Evolutionary conservation across 495 filamentous ascomycete species (phyloP).

Genomic region (Zalerion maritima): DNA sequence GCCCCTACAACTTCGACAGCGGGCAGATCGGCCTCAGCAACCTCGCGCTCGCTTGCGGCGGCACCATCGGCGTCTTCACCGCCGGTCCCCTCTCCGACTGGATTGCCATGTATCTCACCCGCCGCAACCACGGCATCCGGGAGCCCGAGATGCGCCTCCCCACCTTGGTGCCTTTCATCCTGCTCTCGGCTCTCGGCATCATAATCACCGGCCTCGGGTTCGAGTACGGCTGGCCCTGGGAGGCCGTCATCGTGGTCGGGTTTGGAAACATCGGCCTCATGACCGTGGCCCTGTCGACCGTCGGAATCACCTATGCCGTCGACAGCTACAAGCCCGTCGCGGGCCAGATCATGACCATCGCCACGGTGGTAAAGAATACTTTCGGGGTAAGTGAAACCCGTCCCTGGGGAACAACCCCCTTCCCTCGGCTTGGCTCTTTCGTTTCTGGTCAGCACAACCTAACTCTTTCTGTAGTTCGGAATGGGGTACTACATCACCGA

Average conservation of each 20-base stretch:
- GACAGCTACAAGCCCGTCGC: constrained; percentile 50
- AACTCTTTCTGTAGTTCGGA: constrained; percentile 13
- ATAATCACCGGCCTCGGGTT: constrained; percentile 49
- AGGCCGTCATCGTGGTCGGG: constrained; percentile 37
- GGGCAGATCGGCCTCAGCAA: constrained; percentile 39
- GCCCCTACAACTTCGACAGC: constrained; percentile 41
- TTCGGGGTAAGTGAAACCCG: constrained; percentile 21
- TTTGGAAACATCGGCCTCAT: constrained; percentile 41
- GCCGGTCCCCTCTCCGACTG: constrained; percentile 46
- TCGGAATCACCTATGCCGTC: constrained; percentile 30
- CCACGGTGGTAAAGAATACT: constrained; percentile 48
- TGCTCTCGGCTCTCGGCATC: constrained; percentile 44
- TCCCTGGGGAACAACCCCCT: background rate
- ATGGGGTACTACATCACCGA: constrained; percentile 19
- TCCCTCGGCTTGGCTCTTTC: background rate
- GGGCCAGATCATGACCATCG: constrained; percentile 44
- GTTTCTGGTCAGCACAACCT: constrained; percentile 1
- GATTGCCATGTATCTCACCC: constrained; percentile 41
- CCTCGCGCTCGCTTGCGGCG: constrained; percentile 21
- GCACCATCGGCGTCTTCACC: constrained; percentile 33
- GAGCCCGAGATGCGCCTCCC: constrained; percentile 58
- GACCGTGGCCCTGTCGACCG: constrained; percentile 41
- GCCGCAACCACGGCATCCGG: constrained; percentile 44
- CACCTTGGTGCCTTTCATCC: constrained; percentile 43
- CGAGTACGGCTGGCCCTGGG: constrained; percentile 40